A percentile compares a stretch with the other conserved stretches of the same genome.
phyloP scores from a whole-genome alignment of 2,329 filamentous ascomycete genomes.

The Phoma sp. region DNA sequence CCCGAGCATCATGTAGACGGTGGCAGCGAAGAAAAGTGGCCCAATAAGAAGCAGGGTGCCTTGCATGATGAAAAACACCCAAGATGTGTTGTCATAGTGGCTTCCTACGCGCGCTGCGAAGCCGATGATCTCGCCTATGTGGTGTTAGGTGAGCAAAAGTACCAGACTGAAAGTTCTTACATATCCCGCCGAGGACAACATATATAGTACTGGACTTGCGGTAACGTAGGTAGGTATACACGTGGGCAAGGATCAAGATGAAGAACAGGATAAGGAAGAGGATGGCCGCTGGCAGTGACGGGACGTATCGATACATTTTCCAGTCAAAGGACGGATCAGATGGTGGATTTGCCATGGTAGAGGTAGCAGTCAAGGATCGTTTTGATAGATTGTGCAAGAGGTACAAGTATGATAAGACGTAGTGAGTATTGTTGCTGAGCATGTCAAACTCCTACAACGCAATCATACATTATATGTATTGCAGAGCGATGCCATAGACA shows the following conservation, averaged over 20 bases:
- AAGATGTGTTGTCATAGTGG: slow-evolving; percentile 42
- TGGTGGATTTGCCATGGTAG: slow-evolving; percentile 32
- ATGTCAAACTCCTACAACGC: not conserved
- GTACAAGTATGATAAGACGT: too few species aligned
- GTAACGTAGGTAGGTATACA: slow-evolving; percentile 8
- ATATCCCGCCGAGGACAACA: slow-evolving; percentile 34
- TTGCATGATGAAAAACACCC: slow-evolving; percentile 51
- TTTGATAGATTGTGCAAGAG: not conserved
- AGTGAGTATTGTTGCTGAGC: not conserved
- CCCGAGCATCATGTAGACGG: slow-evolving; percentile 55
- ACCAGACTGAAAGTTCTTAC: slow-evolving; percentile 18
- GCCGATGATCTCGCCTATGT: slow-evolving; percentile 49
- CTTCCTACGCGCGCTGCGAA: slow-evolving; percentile 50
- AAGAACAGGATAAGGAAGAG: slow-evolving; percentile 33
- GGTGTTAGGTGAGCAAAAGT: too few species aligned
- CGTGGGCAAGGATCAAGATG: slow-evolving; percentile 29
- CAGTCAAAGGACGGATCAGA: slow-evolving; percentile 33
- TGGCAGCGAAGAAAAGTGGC: slow-evolving; percentile 54
- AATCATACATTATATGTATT: not conserved
- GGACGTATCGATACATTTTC: slow-evolving; percentile 43
- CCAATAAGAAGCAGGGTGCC: slow-evolving; percentile 52
- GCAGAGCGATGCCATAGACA: not conserved
- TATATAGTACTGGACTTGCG: slow-evolving; percentile 24
- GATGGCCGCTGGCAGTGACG: slow-evolving; percentile 33
- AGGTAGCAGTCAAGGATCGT: too few species aligned